Evolutionary conservation across 2,329 filamentous ascomycete species (phyloP).

Genomic region (Botrytis fabae): DNA sequence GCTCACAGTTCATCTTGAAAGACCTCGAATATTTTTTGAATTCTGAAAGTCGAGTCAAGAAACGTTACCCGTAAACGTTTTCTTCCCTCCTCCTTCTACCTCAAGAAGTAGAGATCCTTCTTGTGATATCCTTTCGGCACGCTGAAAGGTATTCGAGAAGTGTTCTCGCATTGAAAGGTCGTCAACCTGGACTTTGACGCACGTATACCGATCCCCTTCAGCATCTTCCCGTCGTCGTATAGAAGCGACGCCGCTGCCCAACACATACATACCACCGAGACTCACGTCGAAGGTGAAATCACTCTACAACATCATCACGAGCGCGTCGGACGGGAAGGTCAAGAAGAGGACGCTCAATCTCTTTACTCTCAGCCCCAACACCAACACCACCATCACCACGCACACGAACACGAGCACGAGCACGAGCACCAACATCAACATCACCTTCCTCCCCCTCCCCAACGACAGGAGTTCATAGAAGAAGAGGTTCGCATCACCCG

Average conservation of each 20-base stretch:
- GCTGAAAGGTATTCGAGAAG: constrained; percentile 68
- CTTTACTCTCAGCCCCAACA: constrained; percentile 50
- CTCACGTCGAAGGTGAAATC: constrained; percentile 88
- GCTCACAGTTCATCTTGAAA: not conserved
- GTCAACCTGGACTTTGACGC: constrained; percentile 99
- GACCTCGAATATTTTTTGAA: constrained; percentile 8
- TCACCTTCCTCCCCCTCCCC: constrained; percentile 24
- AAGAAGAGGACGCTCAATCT: constrained; percentile 65
- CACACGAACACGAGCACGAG: not conserved
- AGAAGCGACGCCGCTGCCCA: constrained; percentile 64
- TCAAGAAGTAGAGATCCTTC: constrained; percentile 64
- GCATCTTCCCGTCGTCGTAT: constrained; percentile 99
- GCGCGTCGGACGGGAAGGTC: constrained; percentile 98
- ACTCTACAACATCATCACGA: constrained; percentile 64
- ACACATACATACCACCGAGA: constrained; percentile 51
- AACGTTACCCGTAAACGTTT: constrained; percentile 33
- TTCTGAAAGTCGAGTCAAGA: constrained; percentile 27
- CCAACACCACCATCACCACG: not conserved
- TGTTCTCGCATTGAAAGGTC: constrained; percentile 68
- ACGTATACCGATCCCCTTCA: constrained; percentile 98
- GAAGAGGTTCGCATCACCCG: constrained; percentile 82
- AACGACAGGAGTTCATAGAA: constrained; percentile 59
- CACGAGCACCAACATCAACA: not conserved
- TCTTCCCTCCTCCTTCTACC: constrained; percentile 48
- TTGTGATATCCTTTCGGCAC: constrained; percentile 69